A percentile compares a stretch with the other conserved stretches of the same genome.
phyloP scores from a whole-genome alignment of 805 yeast genomes.

The Hanseniaspora valbyensis region DNA sequence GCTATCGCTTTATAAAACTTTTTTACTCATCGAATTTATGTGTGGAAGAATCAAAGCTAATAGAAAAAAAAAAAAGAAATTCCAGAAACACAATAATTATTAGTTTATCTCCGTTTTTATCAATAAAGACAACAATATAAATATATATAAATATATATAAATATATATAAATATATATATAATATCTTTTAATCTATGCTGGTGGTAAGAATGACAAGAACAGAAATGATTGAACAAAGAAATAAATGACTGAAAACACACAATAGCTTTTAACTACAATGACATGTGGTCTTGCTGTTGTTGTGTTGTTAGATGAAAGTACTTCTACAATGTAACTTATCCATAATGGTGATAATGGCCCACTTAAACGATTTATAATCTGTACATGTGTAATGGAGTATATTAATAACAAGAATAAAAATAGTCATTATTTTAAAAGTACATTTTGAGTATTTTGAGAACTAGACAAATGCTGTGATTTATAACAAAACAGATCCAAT shows the following conservation, averaged over 20 bases:
- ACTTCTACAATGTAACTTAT: slow-evolving; percentile 51
- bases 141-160: too few species aligned
- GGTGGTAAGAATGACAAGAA: slow-evolving; percentile 87
- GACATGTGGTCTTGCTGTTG: background rate
- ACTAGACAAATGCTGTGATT: background rate
- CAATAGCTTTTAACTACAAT: slow-evolving; percentile 26
- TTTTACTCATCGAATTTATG: background rate
- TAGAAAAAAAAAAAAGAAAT: background rate
- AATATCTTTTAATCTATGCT: too few species aligned
- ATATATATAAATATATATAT: too few species aligned
- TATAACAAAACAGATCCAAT: background rate
- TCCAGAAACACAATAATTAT: too few species aligned
- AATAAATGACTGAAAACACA: slow-evolving; percentile 51
- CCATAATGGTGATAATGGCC: slow-evolving; percentile 58
- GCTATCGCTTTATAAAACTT: background rate
- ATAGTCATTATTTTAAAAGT: background rate
- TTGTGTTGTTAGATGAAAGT: slow-evolving; percentile 9
- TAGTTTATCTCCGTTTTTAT: too few species aligned
- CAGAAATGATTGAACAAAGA: slow-evolving; percentile 53
- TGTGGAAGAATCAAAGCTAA: too few species aligned
- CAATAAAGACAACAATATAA: too few species aligned
- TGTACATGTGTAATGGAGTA: slow-evolving; percentile 63
- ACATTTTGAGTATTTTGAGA: background rate
- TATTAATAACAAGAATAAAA: background rate
- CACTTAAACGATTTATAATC: slow-evolving; percentile 65